A percentile compares a stretch with the other conserved stretches of the same genome.
These are phyloP conservation scores for Nowakowskiella sp. DNA, from an alignment of 192 early-diverging fungal genomes.

Conservation along the genomic window DNA sequence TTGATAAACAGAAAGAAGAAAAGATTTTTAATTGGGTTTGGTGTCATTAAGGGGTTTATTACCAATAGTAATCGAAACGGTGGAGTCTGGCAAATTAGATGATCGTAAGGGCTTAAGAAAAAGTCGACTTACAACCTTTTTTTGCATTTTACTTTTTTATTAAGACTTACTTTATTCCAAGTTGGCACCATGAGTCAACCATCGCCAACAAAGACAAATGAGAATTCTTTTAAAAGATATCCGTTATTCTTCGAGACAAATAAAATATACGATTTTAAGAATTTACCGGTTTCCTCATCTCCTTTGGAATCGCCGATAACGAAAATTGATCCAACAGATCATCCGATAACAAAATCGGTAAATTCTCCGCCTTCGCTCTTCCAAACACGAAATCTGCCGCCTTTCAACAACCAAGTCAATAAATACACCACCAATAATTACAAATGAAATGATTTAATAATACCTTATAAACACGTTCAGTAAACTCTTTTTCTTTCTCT, in stretches of 20 bases:
- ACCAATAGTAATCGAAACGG: constrained; percentile 86
- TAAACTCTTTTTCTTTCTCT: constrained; percentile 72
- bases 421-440: constrained; percentile 7
- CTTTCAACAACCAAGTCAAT: constrained; percentile 15
- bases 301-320: constrained; percentile 52
- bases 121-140: too few relatives aligned
- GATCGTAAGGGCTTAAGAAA: constrained; percentile 65
- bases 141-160: background rate
- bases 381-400: constrained; percentile 86
- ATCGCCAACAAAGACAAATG: constrained; percentile 90
- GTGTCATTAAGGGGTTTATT: constrained; percentile 4
- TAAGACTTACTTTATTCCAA: constrained; percentile 53
- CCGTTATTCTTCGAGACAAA: constrained; percentile 1
- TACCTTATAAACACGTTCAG: constrained; percentile 46
- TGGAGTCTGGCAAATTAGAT: constrained; percentile 93
- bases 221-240: constrained; percentile 53
- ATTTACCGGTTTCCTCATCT: constrained; percentile 32
- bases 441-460: constrained; percentile 7
- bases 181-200: constrained; percentile 86
- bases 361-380: constrained; percentile 40
- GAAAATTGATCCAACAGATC: constrained; percentile 78
- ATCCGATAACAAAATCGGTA: constrained; percentile 72
- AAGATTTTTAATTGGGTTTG: background rate
- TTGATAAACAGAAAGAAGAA: background rate
- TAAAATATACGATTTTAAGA: background rate